Evolutionary conservation across 2,329 filamentous ascomycete genomes (phyloP).

Genomic region (Colletotrichum sublineola): DNA sequence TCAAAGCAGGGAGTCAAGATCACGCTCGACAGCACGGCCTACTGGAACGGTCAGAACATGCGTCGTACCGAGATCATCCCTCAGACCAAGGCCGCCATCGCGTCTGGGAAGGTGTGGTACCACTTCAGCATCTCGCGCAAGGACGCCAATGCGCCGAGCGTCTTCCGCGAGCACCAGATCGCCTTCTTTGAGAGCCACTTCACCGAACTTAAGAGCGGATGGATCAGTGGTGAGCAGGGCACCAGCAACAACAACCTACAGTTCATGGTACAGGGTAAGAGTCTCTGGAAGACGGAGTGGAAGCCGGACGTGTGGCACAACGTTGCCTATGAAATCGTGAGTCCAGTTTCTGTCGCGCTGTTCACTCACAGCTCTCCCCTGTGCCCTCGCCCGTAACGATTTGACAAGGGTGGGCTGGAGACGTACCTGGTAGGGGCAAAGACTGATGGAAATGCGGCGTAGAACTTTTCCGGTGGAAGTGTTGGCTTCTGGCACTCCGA

Average conservation of each 20-base stretch:
- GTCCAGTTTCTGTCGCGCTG: slow-evolving; percentile 37
- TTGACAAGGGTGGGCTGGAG: background rate
- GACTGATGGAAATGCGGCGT: background rate
- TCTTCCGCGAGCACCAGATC: slow-evolving; percentile 76
- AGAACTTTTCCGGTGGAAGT: slow-evolving; percentile 70
- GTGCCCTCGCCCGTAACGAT: background rate
- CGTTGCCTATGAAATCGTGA: slow-evolving; percentile 76
- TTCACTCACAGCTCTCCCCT: background rate
- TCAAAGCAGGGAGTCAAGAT: slow-evolving; percentile 77
- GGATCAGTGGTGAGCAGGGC: slow-evolving; percentile 62
- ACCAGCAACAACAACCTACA: slow-evolving; percentile 67
- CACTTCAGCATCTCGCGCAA: slow-evolving; percentile 77
- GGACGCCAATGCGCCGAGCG: slow-evolving; percentile 70
- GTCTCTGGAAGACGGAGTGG: slow-evolving; percentile 74
- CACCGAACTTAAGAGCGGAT: slow-evolving; percentile 80
- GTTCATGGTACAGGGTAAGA: slow-evolving; percentile 73
- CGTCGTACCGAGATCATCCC: slow-evolving; percentile 81
- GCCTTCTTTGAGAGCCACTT: slow-evolving; percentile 77
- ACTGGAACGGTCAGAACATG: slow-evolving; percentile 81
- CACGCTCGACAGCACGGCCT: slow-evolving; percentile 73
- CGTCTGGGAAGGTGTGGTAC: slow-evolving; percentile 76
- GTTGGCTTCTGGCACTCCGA: slow-evolving; percentile 80
- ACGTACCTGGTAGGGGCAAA: background rate
- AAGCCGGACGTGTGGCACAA: slow-evolving; percentile 79
- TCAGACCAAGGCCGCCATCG: slow-evolving; percentile 75